Base-by-base conservation (phyloP, 1,139 yeast species). In the Pichia kudriavzevii region DNA sequence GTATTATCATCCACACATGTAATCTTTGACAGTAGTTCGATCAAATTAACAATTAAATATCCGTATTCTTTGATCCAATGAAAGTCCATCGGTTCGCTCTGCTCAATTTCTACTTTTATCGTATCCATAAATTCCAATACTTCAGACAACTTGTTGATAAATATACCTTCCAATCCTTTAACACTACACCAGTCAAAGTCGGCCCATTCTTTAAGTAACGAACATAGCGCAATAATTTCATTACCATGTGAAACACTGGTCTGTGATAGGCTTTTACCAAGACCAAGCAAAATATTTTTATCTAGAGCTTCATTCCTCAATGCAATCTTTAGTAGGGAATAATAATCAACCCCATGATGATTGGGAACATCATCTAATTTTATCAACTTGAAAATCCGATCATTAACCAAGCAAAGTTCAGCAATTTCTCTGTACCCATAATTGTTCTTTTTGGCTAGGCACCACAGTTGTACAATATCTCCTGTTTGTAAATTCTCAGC, bases 21-120 rank as follows among this genome's bases (percentile, higher is more conserved):
- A n/a, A 35, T 28, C 12, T 25, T 15, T 10, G 28, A 23, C 9
- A 37, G 20, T 1, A 28, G 11, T 9, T 24, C 13, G 8, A 37
- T 15, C 7, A 33, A 20, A 15, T 17, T 15, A 7, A 34, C 28
- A 4, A 32, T 20, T 28, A 34, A 24, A 14, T 22, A 23, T 2
- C 40, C 40, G n/a, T 33, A 37, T 18, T 33, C 18, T 13, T 15
- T 14, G n/a, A 37, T 18, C 37, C 38, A 37, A 18, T 31, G 32
- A 28, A 10, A 24, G n/a, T 30, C 29, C 18, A 22, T 12, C 9
- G 10, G 16, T 11, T 27, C 15, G 2, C 18, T 10, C 13, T 24
- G 16, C 14, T 28, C 24, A 16, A 28, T 26, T 7, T 30, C 34
- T 13, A 24, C 14, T 22, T 27, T 25, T 14, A 35, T 35, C 1